A percentile compares a stretch with the other conserved stretches of the same genome.
These are phyloP conservation scores for Nakazawaea anatomiae DNA, from an alignment of 805 yeast species.

Conservation along the genomic window DNA sequence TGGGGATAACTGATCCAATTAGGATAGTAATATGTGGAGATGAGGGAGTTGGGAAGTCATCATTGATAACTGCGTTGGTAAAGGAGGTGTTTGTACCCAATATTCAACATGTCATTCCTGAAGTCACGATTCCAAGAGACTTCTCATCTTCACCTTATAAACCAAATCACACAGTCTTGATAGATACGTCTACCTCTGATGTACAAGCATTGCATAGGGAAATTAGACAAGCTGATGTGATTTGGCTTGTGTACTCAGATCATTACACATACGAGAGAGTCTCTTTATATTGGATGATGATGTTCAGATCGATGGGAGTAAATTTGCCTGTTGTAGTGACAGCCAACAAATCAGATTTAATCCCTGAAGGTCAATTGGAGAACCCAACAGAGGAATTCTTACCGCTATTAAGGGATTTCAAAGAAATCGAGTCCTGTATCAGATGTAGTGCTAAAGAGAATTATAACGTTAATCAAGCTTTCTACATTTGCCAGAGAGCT, in stretches of 20 bases:
- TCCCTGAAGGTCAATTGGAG: constrained; percentile 34
- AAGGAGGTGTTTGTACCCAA: constrained; percentile 78
- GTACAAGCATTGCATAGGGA: constrained; percentile 56
- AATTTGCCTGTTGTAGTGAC: constrained; percentile 90
- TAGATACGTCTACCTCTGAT: constrained; percentile 78
- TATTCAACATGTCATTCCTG: constrained; percentile 74
- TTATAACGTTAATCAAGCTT: constrained; percentile 84
- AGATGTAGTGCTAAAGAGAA: constrained; percentile 82
- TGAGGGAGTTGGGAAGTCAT: constrained; percentile 82
- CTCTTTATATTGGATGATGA: constrained; percentile 90
- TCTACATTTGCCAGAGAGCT: constrained; percentile 89
- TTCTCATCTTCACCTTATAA: constrained; percentile 54
- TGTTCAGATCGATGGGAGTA: constrained; percentile 88
- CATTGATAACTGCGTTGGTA: constrained; percentile 71
- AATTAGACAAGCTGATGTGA: constrained; percentile 79
- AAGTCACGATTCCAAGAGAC: constrained; percentile 76
- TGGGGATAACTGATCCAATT: constrained; percentile 38
- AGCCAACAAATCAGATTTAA: constrained; percentile 68
- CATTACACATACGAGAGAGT: constrained; percentile 92
- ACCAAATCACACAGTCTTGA: constrained; percentile 60
- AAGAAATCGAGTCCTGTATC: constrained; percentile 90
- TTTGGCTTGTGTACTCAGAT: constrained; percentile 91
- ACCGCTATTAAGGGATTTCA: constrained; percentile 82
- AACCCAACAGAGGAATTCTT: constrained; percentile 69
- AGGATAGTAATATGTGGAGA: constrained; percentile 93